Conservation (phyloP, 2,329 filamentous ascomycete genomes). For the Penicillium vulpinum region DNA sequence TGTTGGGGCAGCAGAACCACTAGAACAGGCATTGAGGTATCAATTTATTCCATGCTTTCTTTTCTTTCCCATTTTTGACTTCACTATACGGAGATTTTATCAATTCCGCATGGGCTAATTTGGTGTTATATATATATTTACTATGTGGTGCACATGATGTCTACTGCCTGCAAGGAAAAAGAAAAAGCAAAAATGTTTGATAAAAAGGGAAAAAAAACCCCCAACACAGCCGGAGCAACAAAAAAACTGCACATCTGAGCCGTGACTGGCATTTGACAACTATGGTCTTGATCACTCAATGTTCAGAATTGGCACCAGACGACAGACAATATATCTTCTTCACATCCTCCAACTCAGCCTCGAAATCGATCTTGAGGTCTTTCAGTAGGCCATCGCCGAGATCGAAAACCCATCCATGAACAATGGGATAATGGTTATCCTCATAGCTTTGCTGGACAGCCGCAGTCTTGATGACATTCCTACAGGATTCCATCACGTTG, state of each 20-base stretch:
- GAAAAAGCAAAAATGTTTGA: neutral
- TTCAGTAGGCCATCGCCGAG: conserved; percentile 67
- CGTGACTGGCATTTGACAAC: neutral
- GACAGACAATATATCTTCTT: conserved; percentile 22
- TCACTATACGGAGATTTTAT: neutral
- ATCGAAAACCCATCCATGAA: conserved; percentile 73
- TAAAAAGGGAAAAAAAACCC: neutral
- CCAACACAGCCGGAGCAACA: neutral
- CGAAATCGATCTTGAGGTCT: conserved; percentile 64
- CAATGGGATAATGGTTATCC: conserved; percentile 64
- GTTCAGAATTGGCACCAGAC: neutral
- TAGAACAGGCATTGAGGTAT: no score
- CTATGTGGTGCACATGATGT: no score
- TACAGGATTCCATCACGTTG: conserved; percentile 33
- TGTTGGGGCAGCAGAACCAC: neutral
- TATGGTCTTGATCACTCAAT: neutral
- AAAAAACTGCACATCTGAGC: neutral
- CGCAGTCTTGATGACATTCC: conserved; percentile 48
- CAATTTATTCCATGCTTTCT: neutral
- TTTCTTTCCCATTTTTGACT: neutral
- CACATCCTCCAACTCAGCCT: conserved; percentile 49
- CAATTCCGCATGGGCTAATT: neutral
- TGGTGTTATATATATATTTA: no score
- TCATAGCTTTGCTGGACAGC: conserved; percentile 61
- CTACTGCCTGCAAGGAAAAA: neutral